Conservation (phyloP, 345 rosid species). For the Bruguiera gymnorhiza region DNA sequence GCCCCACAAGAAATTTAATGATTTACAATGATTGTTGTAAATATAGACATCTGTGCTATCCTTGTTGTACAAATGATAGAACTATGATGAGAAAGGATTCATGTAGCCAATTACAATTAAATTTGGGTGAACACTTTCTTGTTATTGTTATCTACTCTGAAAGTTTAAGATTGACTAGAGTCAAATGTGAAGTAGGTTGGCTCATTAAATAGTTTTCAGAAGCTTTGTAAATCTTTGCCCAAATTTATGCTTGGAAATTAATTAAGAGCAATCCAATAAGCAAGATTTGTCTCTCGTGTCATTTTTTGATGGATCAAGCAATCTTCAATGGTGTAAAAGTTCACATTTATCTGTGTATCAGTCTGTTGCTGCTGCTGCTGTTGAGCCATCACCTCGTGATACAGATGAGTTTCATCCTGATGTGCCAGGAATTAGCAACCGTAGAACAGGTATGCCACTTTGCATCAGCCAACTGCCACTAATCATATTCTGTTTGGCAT, state of each 20-base stretch:
- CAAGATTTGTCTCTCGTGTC: background rate
- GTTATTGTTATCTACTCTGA: too few relatives aligned
- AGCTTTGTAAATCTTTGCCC: background rate
- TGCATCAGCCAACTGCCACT: slow-evolving; percentile 7
- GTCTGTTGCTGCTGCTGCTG: slow-evolving; percentile 15
- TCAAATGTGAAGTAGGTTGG: background rate
- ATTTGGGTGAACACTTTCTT: too few relatives aligned
- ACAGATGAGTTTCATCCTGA: slow-evolving; percentile 37
- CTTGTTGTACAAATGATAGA: background rate
- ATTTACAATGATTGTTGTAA: too few relatives aligned
- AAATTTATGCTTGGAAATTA: background rate
- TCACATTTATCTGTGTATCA: slow-evolving; percentile 2
- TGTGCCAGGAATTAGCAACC: slow-evolving; percentile 56
- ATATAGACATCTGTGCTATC: too few relatives aligned
- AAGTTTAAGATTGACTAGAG: too few relatives aligned
- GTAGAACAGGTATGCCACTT: slow-evolving; percentile 56
- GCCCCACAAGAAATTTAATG: too few relatives aligned
- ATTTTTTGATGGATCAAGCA: background rate
- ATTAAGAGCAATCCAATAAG: background rate
- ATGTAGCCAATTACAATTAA: background rate
- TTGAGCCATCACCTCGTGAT: slow-evolving; percentile 36
- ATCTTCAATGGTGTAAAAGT: background rate
- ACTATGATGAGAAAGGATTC: background rate
- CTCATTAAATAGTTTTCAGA: background rate
- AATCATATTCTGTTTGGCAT: slow-evolving; percentile 4